phyloP scores from a whole-genome alignment of 2,329 filamentous ascomycete species.

The Raffaelea albimanens region DNA sequence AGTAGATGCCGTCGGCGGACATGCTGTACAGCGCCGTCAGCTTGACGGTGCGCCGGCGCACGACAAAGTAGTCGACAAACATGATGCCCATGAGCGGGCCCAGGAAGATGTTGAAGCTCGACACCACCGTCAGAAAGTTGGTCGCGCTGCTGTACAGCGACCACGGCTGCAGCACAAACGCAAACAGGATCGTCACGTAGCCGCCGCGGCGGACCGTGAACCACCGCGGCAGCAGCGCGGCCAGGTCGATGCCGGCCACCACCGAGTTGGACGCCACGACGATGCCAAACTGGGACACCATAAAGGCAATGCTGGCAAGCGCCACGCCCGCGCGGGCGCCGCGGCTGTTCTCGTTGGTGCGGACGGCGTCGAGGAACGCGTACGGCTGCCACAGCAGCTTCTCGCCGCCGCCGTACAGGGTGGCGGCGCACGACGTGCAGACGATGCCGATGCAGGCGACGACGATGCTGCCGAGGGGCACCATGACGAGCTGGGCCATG shows the following conservation, averaged over 20 bases:
- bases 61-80: conserved; percentile 16
- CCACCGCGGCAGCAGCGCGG: conserved; percentile 38
- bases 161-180: conserved; percentile 29
- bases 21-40: conserved; percentile 16
- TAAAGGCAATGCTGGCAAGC: conserved; percentile 33
- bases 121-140: conserved; percentile 37
- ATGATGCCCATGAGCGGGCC: conserved; percentile 10
- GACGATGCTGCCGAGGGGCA: conserved; percentile 28
- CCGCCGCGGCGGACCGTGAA: conserved; percentile 45
- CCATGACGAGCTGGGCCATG: conserved; percentile 28
- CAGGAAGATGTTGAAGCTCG: conserved; percentile 22
- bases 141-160: conserved; percentile 34
- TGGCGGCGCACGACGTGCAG: conserved; percentile 16
- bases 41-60: conserved; percentile 23
- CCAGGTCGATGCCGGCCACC: conserved; percentile 44
- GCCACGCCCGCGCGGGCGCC: conserved; percentile 30
- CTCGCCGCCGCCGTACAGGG: conserved; percentile 18
- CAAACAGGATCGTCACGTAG: background rate
- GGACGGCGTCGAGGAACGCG: conserved; percentile 25
- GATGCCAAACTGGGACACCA: conserved; percentile 35
- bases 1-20: conserved; percentile 8
- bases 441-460: conserved; percentile 28
- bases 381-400: conserved; percentile 30
- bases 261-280: conserved; percentile 37
- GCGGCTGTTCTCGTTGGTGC: conserved; percentile 19